Percentiles rank a stretch among this genome's conserved stretches.
Evolutionary conservation across 805 yeast genomes (phyloP).

Genomic region (Myxozyma neglecta): DNA sequence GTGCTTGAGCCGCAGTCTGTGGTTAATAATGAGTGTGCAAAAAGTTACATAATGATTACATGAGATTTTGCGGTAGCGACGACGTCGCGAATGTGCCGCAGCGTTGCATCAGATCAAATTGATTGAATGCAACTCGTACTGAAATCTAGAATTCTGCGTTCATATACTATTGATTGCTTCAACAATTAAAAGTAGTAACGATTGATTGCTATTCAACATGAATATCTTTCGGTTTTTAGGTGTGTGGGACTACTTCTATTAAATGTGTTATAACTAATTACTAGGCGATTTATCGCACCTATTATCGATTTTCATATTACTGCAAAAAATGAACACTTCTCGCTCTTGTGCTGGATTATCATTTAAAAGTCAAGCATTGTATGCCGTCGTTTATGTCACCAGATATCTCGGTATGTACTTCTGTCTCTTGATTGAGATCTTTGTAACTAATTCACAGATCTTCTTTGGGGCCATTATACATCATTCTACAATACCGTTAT

Average conservation of each 20-base stretch:
- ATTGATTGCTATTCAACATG: conserved; percentile 15
- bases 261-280: neutral
- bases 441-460: conserved; percentile 12
- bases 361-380: conserved; percentile 80
- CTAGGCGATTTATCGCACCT: conserved; percentile 80
- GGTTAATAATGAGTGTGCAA: too few species aligned
- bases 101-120: too few species aligned
- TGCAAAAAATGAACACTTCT: conserved; percentile 65
- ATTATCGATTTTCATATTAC: conserved; percentile 71
- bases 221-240: conserved; percentile 35
- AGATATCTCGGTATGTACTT: conserved; percentile 68
- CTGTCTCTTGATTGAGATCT: conserved; percentile 37
- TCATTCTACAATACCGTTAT: conserved; percentile 73
- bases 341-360: conserved; percentile 81
- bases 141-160: too few species aligned
- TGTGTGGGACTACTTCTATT: conserved; percentile 6
- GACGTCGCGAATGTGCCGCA: too few species aligned
- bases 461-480: conserved; percentile 48
- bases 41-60: too few species aligned
- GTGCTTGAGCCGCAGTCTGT: too few species aligned
- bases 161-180: too few species aligned
- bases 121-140: too few species aligned
- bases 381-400: conserved; percentile 67
- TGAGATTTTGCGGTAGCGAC: too few species aligned
- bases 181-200: too few species aligned